Percentiles rank a stretch among this genome's conserved stretches.
phyloP scores from a whole-genome alignment of 1,284 basidiomycete genomes.

The Melampsora americana region DNA sequence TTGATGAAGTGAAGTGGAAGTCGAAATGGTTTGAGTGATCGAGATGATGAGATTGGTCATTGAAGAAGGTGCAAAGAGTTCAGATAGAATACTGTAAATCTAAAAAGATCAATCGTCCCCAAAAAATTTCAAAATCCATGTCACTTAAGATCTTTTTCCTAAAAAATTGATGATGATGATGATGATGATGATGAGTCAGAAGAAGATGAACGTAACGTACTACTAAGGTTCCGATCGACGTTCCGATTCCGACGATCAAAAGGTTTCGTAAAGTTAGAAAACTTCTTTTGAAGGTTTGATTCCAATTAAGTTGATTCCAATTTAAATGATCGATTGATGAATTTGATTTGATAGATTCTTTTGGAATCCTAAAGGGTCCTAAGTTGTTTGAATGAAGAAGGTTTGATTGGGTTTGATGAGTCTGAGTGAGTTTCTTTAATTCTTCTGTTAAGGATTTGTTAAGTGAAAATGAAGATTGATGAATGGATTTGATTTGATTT shows the following conservation, averaged over 20 bases:
- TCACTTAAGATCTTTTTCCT: no score
- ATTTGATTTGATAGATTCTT: neutral
- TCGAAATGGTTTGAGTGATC: conserved; percentile 9
- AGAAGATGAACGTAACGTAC: conserved; percentile 2
- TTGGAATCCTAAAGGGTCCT: conserved; percentile 22
- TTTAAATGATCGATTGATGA: neutral
- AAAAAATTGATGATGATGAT: no score
- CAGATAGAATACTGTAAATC: conserved; percentile 40
- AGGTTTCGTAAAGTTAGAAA: conserved; percentile 14
- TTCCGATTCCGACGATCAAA: conserved; percentile 21
- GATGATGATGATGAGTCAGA: no score
- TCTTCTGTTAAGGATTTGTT: conserved; percentile 20
- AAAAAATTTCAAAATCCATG: no score
- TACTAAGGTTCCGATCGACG: conserved; percentile 22
- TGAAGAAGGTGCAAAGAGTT: conserved; percentile 37
- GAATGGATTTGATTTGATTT: no score
- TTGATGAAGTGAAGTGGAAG: conserved; percentile 1
- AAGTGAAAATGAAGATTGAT: no score
- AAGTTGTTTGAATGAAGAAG: no score
- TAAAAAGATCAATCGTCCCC: no score
- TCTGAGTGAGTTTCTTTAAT: conserved; percentile 21
- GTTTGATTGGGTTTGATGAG: no score
- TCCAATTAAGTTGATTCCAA: conserved; percentile 24
- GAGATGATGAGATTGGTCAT: conserved; percentile 26
- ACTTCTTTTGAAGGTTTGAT: neutral